Conservation (phyloP, 352 stramenopile species). For the Blastocystis hominis region DNA sequence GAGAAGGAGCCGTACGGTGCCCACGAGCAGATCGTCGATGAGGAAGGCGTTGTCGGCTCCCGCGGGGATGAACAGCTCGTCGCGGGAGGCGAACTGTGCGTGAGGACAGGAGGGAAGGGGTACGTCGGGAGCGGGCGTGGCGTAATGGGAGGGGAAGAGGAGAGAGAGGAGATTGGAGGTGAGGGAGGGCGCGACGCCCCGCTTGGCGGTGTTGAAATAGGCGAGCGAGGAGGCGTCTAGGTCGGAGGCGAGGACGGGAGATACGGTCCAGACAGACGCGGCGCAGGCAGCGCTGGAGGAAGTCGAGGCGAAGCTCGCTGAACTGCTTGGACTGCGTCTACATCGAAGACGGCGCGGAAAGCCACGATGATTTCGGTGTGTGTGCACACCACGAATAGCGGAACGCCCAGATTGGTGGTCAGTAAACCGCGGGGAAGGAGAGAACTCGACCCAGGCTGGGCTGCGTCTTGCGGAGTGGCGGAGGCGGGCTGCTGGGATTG, state of each 20-base stretch:
- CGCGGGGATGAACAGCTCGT: conserved; percentile 25
- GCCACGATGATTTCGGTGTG: conserved; percentile 18
- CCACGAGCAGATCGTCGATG: background rate
- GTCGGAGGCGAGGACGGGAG: too few relatives aligned
- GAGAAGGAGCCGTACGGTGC: background rate
- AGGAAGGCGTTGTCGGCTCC: conserved; percentile 15
- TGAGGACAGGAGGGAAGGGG: background rate
- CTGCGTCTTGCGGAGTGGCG: background rate
- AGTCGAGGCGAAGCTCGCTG: background rate
- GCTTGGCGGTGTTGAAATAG: background rate
- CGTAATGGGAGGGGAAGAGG: background rate
- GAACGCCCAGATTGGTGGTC: conserved; percentile 9
- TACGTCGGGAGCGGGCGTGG: background rate
- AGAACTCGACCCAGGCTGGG: background rate
- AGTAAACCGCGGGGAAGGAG: conserved; percentile 19
- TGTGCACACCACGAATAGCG: background rate
- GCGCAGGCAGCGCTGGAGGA: background rate
- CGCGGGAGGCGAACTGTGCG: background rate
- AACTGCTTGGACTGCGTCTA: background rate
- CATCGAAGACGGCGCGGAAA: background rate
- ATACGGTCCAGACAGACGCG: background rate
- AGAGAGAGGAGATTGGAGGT: background rate
- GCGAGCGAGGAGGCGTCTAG: conserved; percentile 20
- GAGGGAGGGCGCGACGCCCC: background rate
- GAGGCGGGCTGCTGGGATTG: background rate